Percentiles rank a stretch among this genome's conserved stretches.
Conservation (phyloP, 257 asterid genomes). For the Solanum clarkiae region DNA sequence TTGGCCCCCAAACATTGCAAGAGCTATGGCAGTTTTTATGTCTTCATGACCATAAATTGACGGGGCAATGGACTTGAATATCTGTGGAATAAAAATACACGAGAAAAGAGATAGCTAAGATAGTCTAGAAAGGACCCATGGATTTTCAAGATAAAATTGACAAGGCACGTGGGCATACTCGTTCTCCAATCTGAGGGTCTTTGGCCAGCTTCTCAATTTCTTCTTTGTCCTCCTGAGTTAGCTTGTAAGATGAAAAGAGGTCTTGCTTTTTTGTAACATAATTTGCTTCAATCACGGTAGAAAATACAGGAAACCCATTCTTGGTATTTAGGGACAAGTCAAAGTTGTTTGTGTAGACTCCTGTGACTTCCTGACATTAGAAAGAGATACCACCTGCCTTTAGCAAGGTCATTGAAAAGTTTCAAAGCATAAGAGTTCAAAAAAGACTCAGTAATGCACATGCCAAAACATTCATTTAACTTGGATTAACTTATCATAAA, state of each 20-base stretch:
- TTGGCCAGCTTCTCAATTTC: slow-evolving; percentile 92
- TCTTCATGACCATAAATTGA: slow-evolving; percentile 97
- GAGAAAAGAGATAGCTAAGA: background rate
- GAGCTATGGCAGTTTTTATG: slow-evolving; percentile 91
- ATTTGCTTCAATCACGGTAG: slow-evolving; percentile 99
- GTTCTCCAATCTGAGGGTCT: slow-evolving; percentile 94
- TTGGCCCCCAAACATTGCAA: slow-evolving; percentile 99
- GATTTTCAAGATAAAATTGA: background rate
- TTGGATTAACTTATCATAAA: background rate
- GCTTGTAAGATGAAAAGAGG: slow-evolving; percentile 93
- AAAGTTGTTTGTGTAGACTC: slow-evolving; percentile 90
- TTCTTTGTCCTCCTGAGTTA: slow-evolving; percentile 94
- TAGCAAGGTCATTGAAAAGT: background rate
- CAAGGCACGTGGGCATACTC: slow-evolving; percentile 27
- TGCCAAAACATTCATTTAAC: slow-evolving; percentile 1
- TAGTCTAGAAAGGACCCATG: background rate
- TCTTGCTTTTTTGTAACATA: slow-evolving; percentile 90
- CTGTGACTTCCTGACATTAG: slow-evolving; percentile 83
- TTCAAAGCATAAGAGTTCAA: background rate
- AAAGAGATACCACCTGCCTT: background rate
- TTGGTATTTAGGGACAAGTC: slow-evolving; percentile 92
- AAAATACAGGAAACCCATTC: slow-evolving; percentile 98
- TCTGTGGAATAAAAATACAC: slow-evolving; percentile 22
- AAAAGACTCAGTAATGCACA: background rate
- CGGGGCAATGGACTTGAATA: slow-evolving; percentile 88